phyloP scores from a whole-genome alignment of 495 filamentous ascomycete species.

The Letharia columbiana region DNA sequence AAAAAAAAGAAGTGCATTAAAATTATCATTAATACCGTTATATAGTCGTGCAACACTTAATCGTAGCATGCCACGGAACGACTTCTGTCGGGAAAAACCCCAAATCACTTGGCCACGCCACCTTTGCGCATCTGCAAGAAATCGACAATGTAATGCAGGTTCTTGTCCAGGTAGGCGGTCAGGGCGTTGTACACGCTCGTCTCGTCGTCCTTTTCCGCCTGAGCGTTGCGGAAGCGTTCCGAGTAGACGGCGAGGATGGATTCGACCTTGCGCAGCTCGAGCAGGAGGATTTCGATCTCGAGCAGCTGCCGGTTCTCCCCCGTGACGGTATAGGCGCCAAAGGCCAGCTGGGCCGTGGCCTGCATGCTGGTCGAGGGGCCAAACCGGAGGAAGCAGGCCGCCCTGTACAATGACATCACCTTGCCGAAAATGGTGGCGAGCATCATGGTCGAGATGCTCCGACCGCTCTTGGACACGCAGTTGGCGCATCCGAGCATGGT shows the following conservation, averaged over 20 bases:
- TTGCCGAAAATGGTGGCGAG: constrained; percentile 40
- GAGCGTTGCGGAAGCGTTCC: constrained; percentile 34
- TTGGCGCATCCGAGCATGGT: constrained; percentile 36
- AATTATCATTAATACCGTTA: not conserved
- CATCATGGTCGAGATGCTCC: constrained; percentile 40
- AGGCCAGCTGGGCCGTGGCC: constrained; percentile 30
- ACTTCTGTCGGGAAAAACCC: no score
- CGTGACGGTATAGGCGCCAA: constrained; percentile 38
- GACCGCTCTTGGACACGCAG: constrained; percentile 26
- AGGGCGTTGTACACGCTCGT: constrained; percentile 34
- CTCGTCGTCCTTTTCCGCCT: constrained; percentile 31
- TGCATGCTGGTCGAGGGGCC: constrained; percentile 29
- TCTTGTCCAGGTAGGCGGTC: constrained; percentile 37
- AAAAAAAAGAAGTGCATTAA: not conserved
- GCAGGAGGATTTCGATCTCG: constrained; percentile 38
- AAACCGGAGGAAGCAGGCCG: constrained; percentile 29
- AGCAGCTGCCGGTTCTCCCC: constrained; percentile 38
- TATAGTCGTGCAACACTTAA: not conserved
- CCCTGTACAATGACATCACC: constrained; percentile 40
- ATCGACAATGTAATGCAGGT: constrained; percentile 25
- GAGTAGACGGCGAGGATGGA: constrained; percentile 36
- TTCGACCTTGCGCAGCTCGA: constrained; percentile 41
- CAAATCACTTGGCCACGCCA: not conserved
- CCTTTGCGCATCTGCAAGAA: constrained; percentile 19
- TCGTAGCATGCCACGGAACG: not conserved